These are phyloP conservation scores for Candida maesae DNA, from an alignment of 805 yeast species.

Conservation along the genomic window DNA sequence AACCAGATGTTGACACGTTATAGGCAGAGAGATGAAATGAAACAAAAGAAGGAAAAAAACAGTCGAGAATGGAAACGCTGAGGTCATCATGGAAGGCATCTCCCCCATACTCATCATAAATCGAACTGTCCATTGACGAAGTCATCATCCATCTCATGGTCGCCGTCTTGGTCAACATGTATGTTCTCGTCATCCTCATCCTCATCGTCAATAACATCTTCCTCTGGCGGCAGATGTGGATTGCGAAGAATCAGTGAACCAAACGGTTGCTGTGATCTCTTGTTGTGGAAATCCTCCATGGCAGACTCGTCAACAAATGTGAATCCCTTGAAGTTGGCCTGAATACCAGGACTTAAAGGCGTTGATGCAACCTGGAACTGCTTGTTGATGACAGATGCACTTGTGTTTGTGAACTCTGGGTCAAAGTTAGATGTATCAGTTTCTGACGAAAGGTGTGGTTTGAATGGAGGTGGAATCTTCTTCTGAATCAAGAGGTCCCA, in stretches of 20 bases:
- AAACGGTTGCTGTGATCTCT: constrained; percentile 35
- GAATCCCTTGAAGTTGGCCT: constrained; percentile 94
- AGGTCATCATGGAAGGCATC: too few species aligned
- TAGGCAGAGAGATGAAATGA: too few species aligned
- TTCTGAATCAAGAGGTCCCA: constrained; percentile 79
- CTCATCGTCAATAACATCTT: constrained; percentile 79
- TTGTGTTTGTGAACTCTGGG: constrained; percentile 93
- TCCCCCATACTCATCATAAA: constrained; percentile 42
- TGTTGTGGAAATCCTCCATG: constrained; percentile 76
- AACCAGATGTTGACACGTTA: not conserved
- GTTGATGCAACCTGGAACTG: constrained; percentile 56
- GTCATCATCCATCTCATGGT: constrained; percentile 71
- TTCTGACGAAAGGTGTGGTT: constrained; percentile 87
- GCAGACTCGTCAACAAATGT: constrained; percentile 94
- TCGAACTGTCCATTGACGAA: constrained; percentile 90
- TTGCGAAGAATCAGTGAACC: constrained; percentile 79
- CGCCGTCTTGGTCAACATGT: constrained; percentile 37
- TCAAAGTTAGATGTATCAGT: constrained; percentile 96
- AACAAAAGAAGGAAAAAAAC: not conserved
- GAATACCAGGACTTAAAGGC: constrained; percentile 91
- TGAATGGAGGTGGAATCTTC: constrained; percentile 93
- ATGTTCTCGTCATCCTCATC: constrained; percentile 47
- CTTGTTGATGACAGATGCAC: constrained; percentile 75
- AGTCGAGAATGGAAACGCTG: too few species aligned
- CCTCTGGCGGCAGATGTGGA: constrained; percentile 77